A percentile compares a stretch with the other conserved stretches of the same genome.
Conservation (phyloP, 257 asterid genomes). For the Lycium ferocissimum region DNA sequence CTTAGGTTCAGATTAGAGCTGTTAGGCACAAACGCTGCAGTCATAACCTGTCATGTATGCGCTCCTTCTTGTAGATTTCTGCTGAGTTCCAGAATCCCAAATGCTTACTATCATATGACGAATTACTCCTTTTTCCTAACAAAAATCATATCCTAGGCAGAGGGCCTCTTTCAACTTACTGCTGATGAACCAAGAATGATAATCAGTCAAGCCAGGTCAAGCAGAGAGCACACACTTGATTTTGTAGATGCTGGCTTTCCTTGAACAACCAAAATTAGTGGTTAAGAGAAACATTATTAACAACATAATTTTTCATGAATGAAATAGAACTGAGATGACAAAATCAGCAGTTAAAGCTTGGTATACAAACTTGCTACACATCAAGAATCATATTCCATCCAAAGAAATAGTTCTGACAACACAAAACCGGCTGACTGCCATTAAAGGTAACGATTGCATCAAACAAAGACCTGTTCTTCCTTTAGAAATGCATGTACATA, state of each 20-base stretch:
- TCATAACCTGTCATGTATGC: slow-evolving; percentile 20
- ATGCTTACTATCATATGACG: background rate
- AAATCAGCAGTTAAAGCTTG: background rate
- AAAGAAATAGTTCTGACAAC: background rate
- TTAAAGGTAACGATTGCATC: background rate
- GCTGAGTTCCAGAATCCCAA: background rate
- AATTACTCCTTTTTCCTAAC: background rate
- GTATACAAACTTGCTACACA: background rate
- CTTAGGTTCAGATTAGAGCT: background rate
- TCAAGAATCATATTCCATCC: background rate
- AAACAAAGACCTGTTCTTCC: background rate
- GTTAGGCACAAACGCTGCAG: background rate
- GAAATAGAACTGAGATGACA: background rate
- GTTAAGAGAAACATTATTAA: background rate
- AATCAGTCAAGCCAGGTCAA: slow-evolving; percentile 1
- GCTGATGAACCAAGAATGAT: background rate
- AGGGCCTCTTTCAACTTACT: background rate
- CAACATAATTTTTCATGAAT: background rate
- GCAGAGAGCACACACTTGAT: background rate
- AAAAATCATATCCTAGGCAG: background rate
- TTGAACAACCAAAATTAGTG: background rate
- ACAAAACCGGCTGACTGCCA: background rate
- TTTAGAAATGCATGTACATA: slow-evolving; percentile 6
- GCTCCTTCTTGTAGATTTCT: slow-evolving; percentile 8
- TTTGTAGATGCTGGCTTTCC: background rate